Evolutionary conservation across 2,329 filamentous ascomycete genomes (phyloP), one percentile per base, ranked within the genome.

Genomic region (Epichloe amarillans): DNA sequence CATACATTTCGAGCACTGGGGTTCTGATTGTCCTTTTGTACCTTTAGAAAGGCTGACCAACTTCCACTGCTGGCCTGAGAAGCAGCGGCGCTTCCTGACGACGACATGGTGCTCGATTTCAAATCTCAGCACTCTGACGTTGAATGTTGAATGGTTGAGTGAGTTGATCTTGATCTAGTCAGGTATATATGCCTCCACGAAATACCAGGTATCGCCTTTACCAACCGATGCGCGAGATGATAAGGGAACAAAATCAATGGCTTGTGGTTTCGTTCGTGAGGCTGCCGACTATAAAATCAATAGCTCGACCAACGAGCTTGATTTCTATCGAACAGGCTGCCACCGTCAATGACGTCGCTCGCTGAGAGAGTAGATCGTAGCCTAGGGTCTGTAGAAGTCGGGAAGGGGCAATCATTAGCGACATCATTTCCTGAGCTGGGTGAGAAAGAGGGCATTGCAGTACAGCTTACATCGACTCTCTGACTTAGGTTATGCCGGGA

Each of bases 11-110:
- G 23, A 33, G 39, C n/a, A 19, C 14, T 43, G 5, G n/a, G n/a
- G 3, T 7, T 40, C 33, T 3, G 37, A n/a, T 7, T 33, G 36
- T 51, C 39, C 2, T 6, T 11, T 14, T 54, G 35, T 60, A 76
- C 74, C 70, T 76, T 76, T 53, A 77, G 65, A 57, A 77, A 76
- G 39, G 74, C 66, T 30, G 72, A 63, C 74, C 74, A 77, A 63
- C 72, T 75, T 55, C 72, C 67, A 60, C 68, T 69, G 56, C 60
- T 64, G 44, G 68, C 68, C 54, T 68, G 65, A 35, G 68, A 56
- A 41, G 66, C 58, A 33, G 64, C 54, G 23, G 55, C 50, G 21
- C 60, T 54, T 54, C 55, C 57, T 37, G 63, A 59, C 7, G 62
- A 54, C 8, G 63, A 62, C 64, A 67, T 67, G 56, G 46, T 58